phyloP scores from a whole-genome alignment of 768 basidiomycete species.

The Boletus barrowsii region DNA sequence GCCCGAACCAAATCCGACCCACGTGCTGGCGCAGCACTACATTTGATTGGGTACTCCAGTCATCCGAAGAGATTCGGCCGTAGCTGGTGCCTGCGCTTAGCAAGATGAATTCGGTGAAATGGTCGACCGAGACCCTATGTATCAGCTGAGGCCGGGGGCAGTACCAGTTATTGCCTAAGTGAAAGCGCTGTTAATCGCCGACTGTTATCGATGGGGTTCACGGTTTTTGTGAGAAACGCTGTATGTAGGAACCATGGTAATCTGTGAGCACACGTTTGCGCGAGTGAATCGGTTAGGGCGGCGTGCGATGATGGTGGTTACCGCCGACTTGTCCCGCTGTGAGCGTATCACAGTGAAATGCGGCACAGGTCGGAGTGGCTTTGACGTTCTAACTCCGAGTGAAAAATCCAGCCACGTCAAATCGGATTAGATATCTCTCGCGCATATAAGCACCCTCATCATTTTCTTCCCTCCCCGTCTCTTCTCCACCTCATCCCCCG shows the following conservation, averaged over 20 bases:
- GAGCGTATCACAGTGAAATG: not conserved
- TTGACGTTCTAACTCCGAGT: constrained; percentile 26
- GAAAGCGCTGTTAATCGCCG: not conserved
- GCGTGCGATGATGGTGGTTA: constrained; percentile 9
- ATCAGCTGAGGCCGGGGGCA: not conserved
- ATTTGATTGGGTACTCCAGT: no score
- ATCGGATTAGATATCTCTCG: constrained; percentile 21
- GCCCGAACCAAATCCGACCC: no score
- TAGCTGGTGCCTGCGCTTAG: not conserved
- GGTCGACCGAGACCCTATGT: not conserved
- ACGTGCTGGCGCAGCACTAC: no score
- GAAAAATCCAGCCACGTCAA: constrained; percentile 14
- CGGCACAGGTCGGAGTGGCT: constrained; percentile 13
- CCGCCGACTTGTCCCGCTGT: constrained; percentile 9
- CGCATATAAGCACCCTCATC: constrained; percentile 27
- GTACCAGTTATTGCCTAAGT: no score
- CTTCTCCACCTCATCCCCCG: constrained; percentile 1
- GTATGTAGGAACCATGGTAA: not conserved
- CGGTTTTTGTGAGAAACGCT: not conserved
- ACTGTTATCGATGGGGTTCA: not conserved
- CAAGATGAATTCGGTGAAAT: not conserved
- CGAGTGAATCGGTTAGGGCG: not conserved
- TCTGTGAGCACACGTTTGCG: constrained; percentile 9
- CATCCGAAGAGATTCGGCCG: not conserved
- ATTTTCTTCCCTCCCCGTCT: constrained; percentile 1